Evolutionary conservation across 2,329 filamentous ascomycete genomes (phyloP).

Genomic region (Fusarium multiceps): DNA sequence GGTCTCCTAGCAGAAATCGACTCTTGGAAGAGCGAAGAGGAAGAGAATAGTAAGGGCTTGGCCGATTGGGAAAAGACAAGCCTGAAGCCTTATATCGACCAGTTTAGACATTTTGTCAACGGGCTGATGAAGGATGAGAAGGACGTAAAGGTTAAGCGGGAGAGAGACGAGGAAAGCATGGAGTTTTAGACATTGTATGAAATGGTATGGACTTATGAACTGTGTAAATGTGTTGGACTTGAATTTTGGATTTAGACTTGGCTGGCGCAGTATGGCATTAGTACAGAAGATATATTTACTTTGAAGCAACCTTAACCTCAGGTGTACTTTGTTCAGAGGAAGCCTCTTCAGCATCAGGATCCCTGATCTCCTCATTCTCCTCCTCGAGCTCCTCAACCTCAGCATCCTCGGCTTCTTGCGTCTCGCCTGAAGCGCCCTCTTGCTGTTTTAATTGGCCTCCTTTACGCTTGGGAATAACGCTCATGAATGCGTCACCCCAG

Average conservation of each 20-base stretch:
- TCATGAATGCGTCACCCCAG: constrained; percentile 90
- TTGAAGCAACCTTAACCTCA: constrained; percentile 11
- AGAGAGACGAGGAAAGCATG: constrained; percentile 64
- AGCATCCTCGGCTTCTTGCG: constrained; percentile 34
- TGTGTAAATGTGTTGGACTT: constrained; percentile 36
- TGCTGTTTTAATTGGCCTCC: constrained; percentile 73
- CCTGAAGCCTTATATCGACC: constrained; percentile 90
- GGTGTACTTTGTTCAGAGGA: constrained; percentile 5
- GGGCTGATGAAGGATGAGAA: constrained; percentile 81
- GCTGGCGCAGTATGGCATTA: constrained; percentile 35
- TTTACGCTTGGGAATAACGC: constrained; percentile 91
- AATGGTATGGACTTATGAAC: constrained; percentile 21
- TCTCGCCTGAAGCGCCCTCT: constrained; percentile 40
- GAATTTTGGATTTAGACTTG: constrained; percentile 29
- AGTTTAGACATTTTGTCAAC: constrained; percentile 85
- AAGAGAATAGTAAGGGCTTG: constrained; percentile 55
- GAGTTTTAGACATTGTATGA: constrained; percentile 58
- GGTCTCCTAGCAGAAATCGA: constrained; percentile 88
- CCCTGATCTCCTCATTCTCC: constrained; percentile 47
- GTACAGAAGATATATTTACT: constrained; percentile 32
- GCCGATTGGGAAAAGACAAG: constrained; percentile 98
- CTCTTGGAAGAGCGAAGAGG: constrained; percentile 69
- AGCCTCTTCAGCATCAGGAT: constrained; percentile 13
- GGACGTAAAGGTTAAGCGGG: constrained; percentile 65
- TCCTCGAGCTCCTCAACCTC: constrained; percentile 48